Evolutionary conservation across 1,284 basidiomycete species (phyloP), one percentile per base, ranked within the genome.

Genomic region (Trichosporon sp.): DNA sequence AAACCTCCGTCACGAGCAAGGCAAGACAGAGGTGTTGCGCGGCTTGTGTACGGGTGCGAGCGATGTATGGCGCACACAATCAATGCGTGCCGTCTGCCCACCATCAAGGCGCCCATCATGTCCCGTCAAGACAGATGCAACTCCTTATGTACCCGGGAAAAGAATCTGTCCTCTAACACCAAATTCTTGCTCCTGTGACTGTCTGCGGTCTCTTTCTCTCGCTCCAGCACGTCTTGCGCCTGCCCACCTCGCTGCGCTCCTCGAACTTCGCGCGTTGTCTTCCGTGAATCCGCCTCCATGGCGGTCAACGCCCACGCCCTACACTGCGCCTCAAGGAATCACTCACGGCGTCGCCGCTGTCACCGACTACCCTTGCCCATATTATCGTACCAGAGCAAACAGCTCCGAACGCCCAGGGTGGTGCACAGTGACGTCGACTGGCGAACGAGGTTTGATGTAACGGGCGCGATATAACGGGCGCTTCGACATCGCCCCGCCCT

Each of bases 321-420:
- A 63, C 59, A 63, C 59, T 63, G 59, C 59, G 59, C 59, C 59
- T 63, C 10, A 8, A 63, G 31, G 32, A 32, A 63, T 63, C 59
- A 63, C 14, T 63, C 59, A 63, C 31, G 31, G n/a, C 59, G 59
- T 21, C 32, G 59, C 32, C 31, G 59, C 59, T 63, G 32, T 63
- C 32, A 35, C 59, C 26, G 32, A 7, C 31, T 4, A 26, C 59
- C 26, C 16, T 11, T 19, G 19, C 59, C 59, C 59, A 11, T n/a
- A 3, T 21, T 54, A 35, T 63, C 59, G 59, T 37, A 63, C 59
- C 59, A 59, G 54, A 26, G 54, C 31, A 5, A 26, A 31, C 54
- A 2, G 14, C 54, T 26, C 54, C 54, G 54, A 26, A 59, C 54
- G 54, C 54, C 54, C 54, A 14, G 26, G 26, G 21, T 31, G 26